Base-by-base conservation (phyloP, 2,329 filamentous ascomycete species). In the Colletotrichum sidae region DNA sequence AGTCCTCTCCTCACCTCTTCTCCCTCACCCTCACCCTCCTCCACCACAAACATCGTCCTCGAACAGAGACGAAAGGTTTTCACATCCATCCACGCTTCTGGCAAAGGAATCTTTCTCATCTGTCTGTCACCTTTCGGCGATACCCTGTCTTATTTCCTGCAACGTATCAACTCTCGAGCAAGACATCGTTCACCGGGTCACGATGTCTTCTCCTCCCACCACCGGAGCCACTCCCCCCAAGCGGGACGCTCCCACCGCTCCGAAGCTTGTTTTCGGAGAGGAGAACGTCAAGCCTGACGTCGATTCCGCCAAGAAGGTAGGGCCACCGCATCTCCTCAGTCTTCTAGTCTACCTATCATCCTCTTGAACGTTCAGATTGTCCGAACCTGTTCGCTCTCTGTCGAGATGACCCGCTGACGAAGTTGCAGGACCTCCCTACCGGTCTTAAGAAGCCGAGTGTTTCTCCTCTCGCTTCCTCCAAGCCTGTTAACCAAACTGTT, bases 401-500 rank as follows among this genome's bases (percentile, higher is more conserved):
- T 8, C 15, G n/a, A n/a, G 44, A 46, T 10, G 8, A 11, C 12
- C 4, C 12, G 25, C 50, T 55, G 34, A 65, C 44, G n/a, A n/a
- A 41, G 10, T 8, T 7, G 2, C 39, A 60, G 65, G 56, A 44
- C 11, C 13, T 35, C 17, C 51, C 49, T 4, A 34, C 50, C 34
- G 12, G 25, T 41, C 45, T 39, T 10, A 54, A 54, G 17, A 83
- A 83, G 72, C 84, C 82, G 69, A 74, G 77, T n/a, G 75, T 83
- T 37, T 76, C 79, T 42, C 79, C 80, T 44, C 77, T 89, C 68
- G 75, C 81, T 35, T 82, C 86, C 6, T 85, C 83, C 53, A 88
- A 86, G 71, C 74, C 88, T 69, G 81, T 79, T 60, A 88, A 88
- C 64, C 85, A 88, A 74, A 79, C 78, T 70, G 78, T 74, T 68